These are phyloP conservation scores for Alternaria metachromatica DNA, from an alignment of 2,329 filamentous ascomycete species.

Conservation along the genomic window DNA sequence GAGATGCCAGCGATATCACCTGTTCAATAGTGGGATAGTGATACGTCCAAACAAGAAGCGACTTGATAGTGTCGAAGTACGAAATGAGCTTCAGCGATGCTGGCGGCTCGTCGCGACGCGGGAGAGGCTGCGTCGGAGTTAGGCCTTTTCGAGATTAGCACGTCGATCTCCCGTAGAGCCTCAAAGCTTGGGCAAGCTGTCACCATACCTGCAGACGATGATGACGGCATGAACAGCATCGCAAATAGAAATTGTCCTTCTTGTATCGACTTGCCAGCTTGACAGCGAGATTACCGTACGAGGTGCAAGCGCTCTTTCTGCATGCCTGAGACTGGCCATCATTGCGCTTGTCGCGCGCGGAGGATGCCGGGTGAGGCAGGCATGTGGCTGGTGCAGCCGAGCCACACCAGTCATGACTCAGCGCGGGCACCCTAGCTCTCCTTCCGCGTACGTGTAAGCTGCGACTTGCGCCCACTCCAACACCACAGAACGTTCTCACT, in stretches of 20 bases:
- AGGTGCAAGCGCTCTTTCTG: fast-evolving
- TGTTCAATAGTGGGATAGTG: background rate
- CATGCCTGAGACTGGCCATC: no score
- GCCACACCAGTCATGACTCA: background rate
- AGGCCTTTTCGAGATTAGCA: background rate
- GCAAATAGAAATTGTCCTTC: no score
- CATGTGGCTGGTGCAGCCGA: background rate
- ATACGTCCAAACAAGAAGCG: background rate
- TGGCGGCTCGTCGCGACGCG: background rate
- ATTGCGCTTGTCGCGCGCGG: background rate
- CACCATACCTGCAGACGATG: background rate
- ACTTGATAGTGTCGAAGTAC: background rate
- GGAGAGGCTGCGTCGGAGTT: background rate
- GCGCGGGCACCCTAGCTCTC: background rate
- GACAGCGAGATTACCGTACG: background rate
- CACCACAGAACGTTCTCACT: background rate
- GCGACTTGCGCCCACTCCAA: background rate
- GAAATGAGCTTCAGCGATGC: background rate
- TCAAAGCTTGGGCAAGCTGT: background rate
- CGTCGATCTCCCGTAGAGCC: background rate
- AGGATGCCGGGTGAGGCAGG: background rate
- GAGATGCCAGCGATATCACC: background rate
- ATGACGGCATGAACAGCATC: background rate
- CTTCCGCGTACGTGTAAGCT: background rate
- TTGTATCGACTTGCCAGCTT: background rate